Base-by-base conservation (phyloP, 2,329 filamentous ascomycete genomes). In the Fusarium subtropicale region DNA sequence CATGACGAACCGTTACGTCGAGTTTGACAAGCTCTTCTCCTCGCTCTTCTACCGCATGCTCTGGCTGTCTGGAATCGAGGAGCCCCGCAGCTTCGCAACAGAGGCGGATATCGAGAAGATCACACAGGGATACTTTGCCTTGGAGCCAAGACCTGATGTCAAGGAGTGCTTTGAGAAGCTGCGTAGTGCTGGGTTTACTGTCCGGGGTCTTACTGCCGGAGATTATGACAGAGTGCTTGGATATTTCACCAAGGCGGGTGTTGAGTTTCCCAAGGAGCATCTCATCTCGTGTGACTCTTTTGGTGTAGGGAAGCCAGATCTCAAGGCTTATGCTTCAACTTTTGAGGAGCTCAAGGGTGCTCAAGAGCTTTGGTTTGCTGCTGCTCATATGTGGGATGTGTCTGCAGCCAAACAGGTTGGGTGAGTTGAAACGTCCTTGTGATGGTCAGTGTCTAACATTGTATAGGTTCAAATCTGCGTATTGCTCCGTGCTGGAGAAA, bases 11-110 rank as follows among this genome's bases (percentile, higher is more conserved):
- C 76, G 79, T 13, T 85, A 86, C 64, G 75, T 72, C 2, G 75
- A 77, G 10, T 86, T 83, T 74, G 78, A 76, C 28, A 75, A 80
- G 9, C 73, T 86, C 20, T 81, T 86, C 64, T 64, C 73, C 13
- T 76, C 78, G 1, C 71, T 85, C 20, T 86, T 86, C 76, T 85
- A 84, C 72, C 83, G 85, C 56, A 81, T 81, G 11, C 75, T 86
- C 16, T 79, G 74, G 67, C 78, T 83, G 41, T 75, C 81, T 0
- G 84, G 84, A 1, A 77, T 86, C 15, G 34, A 75, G 7, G 77
- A 83, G 3, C 82, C 84, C 0, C 75, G 82, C 1, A 45, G 65
- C 5, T 76, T 85, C 16, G 82, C 80, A 2, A 82, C 72, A 1
- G 80, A 82, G 2, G 81, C 79, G 3, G 83, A 86, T 42, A 71